These are phyloP conservation scores for Rhodotorula sphaerocarpa DNA, from an alignment of 768 basidiomycete species.

Conservation along the genomic window DNA sequence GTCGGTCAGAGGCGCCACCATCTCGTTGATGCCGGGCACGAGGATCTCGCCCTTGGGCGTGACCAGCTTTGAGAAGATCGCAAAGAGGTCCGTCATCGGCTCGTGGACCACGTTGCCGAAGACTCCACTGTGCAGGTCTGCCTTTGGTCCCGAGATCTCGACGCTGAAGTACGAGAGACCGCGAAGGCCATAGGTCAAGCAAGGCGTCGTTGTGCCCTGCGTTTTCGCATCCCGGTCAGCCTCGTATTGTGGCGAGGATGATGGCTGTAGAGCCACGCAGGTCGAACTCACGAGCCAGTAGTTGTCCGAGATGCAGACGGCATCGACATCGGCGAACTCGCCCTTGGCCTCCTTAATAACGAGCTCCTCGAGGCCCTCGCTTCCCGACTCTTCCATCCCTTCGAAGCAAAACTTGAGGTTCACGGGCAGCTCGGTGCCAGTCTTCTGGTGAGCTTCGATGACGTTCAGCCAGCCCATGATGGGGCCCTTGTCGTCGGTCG, in stretches of 20 bases:
- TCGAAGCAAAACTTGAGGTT: conserved; percentile 89
- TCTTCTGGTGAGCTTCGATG: conserved; percentile 67
- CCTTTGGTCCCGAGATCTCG: conserved; percentile 68
- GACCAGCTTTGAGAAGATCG: conserved; percentile 77
- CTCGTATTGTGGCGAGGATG: too few species aligned
- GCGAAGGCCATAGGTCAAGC: conserved; percentile 37
- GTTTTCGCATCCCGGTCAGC: background rate
- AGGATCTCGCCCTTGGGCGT: conserved; percentile 69
- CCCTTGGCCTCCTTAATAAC: conserved; percentile 64
- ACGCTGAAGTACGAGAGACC: conserved; percentile 61
- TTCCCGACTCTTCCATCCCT: conserved; percentile 92
- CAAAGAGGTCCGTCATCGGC: conserved; percentile 88
- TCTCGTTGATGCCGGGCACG: conserved; percentile 74
- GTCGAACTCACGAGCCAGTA: conserved; percentile 56
- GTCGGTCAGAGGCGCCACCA: conserved; percentile 57
- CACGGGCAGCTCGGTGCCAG: conserved; percentile 66
- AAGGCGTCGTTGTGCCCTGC: conserved; percentile 44
- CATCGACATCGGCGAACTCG: conserved; percentile 82
- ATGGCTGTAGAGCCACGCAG: too few species aligned
- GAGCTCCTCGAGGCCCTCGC: conserved; percentile 80
- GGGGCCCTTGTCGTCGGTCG: conserved; percentile 72
- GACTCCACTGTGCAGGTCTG: conserved; percentile 83
- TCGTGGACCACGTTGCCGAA: conserved; percentile 70
- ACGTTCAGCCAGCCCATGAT: conserved; percentile 42
- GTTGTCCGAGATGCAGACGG: conserved; percentile 86